These are phyloP conservation scores for Pyrenopolyporus hunteri DNA, from an alignment of 495 filamentous ascomycete species.

Conservation along the genomic window DNA sequence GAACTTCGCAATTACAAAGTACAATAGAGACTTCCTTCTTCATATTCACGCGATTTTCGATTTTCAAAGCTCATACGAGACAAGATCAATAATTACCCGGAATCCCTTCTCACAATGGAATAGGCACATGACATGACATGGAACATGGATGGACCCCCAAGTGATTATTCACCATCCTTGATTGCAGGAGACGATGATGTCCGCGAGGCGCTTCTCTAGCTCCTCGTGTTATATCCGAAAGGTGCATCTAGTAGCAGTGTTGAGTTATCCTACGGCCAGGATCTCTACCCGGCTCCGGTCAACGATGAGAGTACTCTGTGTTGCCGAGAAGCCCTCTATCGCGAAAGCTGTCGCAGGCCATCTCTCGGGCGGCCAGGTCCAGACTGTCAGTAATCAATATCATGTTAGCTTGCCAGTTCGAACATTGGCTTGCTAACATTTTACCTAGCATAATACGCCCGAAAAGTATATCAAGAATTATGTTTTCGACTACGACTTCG, in stretches of 20 bases:
- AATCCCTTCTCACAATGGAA: slow-evolving; percentile 2
- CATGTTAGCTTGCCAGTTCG: not conserved
- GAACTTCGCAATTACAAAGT: no score
- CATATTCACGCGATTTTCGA: not conserved
- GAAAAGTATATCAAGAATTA: slow-evolving; percentile 92
- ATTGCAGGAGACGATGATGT: not conserved
- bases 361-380: slow-evolving; percentile 74
- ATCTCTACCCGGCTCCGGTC: slow-evolving; percentile 23
- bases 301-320: slow-evolving; percentile 75
- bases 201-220: slow-evolving; percentile 17
- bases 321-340: slow-evolving; percentile 97
- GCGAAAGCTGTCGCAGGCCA: slow-evolving; percentile 91
- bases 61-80: not conserved
- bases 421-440: slow-evolving; percentile 12
- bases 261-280: not conserved
- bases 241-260: slow-evolving; percentile 6
- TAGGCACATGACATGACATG: no score
- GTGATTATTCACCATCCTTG: not conserved
- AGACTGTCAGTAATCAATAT: slow-evolving; percentile 63
- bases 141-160: slow-evolving; percentile 7
- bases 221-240: slow-evolving; percentile 13
- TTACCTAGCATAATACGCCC: slow-evolving; percentile 56
- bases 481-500: slow-evolving; percentile 86
- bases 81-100: not conserved
- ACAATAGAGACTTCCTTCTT: not conserved